Percentiles rank a stretch among this genome's conserved stretches.
Conservation (phyloP, 768 basidiomycete species). For the Hydnomerulius pinastri region DNA sequence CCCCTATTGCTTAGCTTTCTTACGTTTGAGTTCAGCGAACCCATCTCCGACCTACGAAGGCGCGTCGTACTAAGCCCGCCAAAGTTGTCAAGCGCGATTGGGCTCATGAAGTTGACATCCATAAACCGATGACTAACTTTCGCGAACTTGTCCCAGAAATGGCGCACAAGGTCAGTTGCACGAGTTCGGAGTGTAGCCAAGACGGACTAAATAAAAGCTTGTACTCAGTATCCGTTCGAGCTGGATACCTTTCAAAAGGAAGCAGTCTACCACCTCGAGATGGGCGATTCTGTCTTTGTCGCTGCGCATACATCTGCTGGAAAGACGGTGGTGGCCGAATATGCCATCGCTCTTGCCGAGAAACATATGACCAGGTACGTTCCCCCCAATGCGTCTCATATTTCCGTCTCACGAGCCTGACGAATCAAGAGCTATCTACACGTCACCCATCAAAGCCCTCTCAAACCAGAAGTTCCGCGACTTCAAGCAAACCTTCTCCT, state of each 20-base stretch:
- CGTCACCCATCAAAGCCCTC: conserved; percentile 96
- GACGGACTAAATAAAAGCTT: too few species aligned
- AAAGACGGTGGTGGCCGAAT: conserved; percentile 98
- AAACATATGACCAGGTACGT: conserved; percentile 97
- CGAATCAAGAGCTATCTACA: conserved; percentile 85
- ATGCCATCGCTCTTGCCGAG: conserved; percentile 94
- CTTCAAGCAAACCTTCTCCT: conserved; percentile 95
- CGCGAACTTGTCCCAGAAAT: conserved; percentile 92
- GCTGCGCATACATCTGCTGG: conserved; percentile 99
- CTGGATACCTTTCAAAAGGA: conserved; percentile 99
- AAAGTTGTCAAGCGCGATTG: conserved; percentile 85
- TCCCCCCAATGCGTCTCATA: conserved; percentile 11
- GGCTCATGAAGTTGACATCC: conserved; percentile 97
- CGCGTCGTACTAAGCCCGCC: conserved; percentile 43
- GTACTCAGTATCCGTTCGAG: conserved; percentile 92
- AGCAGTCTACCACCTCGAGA: conserved; percentile 95
- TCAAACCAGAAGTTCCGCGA: conserved; percentile 99
- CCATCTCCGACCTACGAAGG: conserved; percentile 55
- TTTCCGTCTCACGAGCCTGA: conserved; percentile 10
- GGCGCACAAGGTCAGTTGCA: conserved; percentile 76
- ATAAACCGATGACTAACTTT: conserved; percentile 86
- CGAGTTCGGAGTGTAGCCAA: not conserved
- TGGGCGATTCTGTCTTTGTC: conserved; percentile 98
- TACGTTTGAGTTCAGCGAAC: conserved; percentile 43
- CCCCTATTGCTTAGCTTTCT: conserved; percentile 1